phyloP scores from a whole-genome alignment of 176 grass and related monocot genomes.

The Poa pratensis region DNA sequence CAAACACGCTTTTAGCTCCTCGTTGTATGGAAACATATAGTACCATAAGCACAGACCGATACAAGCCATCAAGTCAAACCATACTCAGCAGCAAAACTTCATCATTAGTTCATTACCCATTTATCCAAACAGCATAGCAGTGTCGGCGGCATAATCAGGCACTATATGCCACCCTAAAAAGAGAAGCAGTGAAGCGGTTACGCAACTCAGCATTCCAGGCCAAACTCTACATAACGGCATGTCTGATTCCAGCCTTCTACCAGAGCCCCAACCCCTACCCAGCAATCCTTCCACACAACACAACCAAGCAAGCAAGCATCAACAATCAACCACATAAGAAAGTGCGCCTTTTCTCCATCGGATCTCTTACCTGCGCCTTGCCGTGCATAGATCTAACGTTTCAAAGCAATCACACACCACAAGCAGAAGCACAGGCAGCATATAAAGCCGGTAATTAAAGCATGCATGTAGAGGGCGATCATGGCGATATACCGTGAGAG shows the following conservation, averaged over 20 bases:
- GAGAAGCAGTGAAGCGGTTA: background rate
- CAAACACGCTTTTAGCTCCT: background rate
- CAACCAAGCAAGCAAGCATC: background rate
- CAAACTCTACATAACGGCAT: slow-evolving; percentile 26
- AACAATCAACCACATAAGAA: background rate
- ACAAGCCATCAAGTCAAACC: slow-evolving; percentile 28
- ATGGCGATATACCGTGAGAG: slow-evolving; percentile 25
- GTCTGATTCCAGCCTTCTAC: background rate
- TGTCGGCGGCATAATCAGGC: background rate
- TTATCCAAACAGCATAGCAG: background rate
- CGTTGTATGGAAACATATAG: background rate
- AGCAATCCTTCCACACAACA: slow-evolving; percentile 20
- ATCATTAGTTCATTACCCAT: background rate
- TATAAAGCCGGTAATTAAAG: background rate
- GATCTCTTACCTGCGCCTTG: background rate
- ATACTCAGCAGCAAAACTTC: background rate
- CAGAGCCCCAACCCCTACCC: background rate
- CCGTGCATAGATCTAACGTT: slow-evolving; percentile 31
- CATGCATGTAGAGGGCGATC: slow-evolving; percentile 10
- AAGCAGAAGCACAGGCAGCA: background rate
- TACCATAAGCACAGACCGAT: background rate
- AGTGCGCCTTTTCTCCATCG: background rate
- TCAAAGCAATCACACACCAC: background rate
- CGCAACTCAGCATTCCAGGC: slow-evolving; percentile 23
- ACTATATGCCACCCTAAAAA: background rate